Evolutionary conservation across 208 protist genomes (phyloP), one percentile per base, ranked within the genome.

Genomic region (Acanthamoeba rhysodes): DNA sequence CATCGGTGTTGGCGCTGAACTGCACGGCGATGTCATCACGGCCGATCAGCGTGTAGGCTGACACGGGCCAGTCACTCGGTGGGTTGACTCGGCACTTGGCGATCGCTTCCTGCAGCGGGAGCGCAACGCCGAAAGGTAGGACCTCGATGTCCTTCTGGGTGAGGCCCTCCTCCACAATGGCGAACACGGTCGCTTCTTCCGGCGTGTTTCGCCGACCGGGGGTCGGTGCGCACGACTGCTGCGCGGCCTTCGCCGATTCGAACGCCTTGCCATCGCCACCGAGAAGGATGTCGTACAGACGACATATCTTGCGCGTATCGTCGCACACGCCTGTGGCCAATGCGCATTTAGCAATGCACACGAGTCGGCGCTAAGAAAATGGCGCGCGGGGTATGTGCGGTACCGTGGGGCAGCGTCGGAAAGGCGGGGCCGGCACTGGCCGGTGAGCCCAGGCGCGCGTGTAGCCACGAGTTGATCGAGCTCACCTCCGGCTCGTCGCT

Each of bases 21-120:
- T 94, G 85, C 34, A 68, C 57, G 20, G 84, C 66, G 41, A 97
- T 80, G 70, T 98, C 97, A 7, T 97, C 53, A 72, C 97, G 85
- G 32, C 82, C 96, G 24, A 97, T 88, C 32, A 98, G 82, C 20
- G 16, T 27, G 76, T 93, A 97, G 22, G 94, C 94, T 4, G n/a
- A 32, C 4, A 55, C 74, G 8, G 96, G 95, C 96, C 96, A 97
- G 32, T 90, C 41, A 32, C 29, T 29, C 18, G 88, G 93, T 29
- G 96, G 95, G 50, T 80, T 70, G 57, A 59, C 55, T 22, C 96
- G 80, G 82, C 95, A 97, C 29, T 68, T 48, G 82, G 90, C 80
- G 55, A 97, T 82, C 29, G 96, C 96, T 29, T 97, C 96, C 57
- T 55, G 64, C 10, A 98, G 66, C 29, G 95, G 96, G 37, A 97